A percentile compares a stretch with the other conserved stretches of the same genome.
These are phyloP conservation scores for Nakazawaea sp. DNA, from an alignment of 805 yeast species.

Conservation along the genomic window DNA sequence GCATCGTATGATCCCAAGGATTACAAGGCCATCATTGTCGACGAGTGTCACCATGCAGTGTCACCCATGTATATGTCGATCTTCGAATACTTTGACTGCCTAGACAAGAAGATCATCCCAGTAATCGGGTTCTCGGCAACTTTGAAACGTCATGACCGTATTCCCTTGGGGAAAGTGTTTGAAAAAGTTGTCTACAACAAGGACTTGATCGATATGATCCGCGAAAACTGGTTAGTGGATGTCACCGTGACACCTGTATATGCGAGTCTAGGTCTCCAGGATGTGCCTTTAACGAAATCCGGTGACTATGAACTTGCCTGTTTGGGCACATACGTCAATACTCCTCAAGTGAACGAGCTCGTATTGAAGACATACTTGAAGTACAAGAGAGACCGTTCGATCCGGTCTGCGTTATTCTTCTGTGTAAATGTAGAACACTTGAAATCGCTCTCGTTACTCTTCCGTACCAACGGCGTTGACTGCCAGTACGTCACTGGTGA, in stretches of 20 bases:
- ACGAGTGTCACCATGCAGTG: conserved; percentile 91
- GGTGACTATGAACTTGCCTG: conserved; percentile 51
- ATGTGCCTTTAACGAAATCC: conserved; percentile 17
- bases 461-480: conserved; percentile 53
- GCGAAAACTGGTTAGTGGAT: conserved; percentile 62
- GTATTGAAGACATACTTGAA: conserved; percentile 49
- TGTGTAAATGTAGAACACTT: conserved; percentile 74
- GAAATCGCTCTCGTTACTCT: conserved; percentile 38
- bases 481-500: conserved; percentile 69
- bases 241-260: conserved; percentile 56
- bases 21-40: conserved; percentile 73
- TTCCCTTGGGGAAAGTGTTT: conserved; percentile 49
- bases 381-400: conserved; percentile 28
- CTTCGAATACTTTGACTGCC: conserved; percentile 51
- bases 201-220: conserved; percentile 58
- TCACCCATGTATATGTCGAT: conserved; percentile 60
- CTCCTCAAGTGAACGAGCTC: conserved; percentile 43
- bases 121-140: conserved; percentile 90
- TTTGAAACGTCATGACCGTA: conserved; percentile 66
- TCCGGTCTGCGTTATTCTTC: conserved; percentile 66
- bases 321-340: conserved; percentile 50
- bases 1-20: conserved; percentile 45
- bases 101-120: conserved; percentile 28
- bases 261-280: conserved; percentile 25
- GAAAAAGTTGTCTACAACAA: conserved; percentile 72